A percentile compares a stretch with the other conserved stretches of the same genome.
phyloP scores from a whole-genome alignment of 805 yeast species.

The Brettanomyces bruxellensis region DNA sequence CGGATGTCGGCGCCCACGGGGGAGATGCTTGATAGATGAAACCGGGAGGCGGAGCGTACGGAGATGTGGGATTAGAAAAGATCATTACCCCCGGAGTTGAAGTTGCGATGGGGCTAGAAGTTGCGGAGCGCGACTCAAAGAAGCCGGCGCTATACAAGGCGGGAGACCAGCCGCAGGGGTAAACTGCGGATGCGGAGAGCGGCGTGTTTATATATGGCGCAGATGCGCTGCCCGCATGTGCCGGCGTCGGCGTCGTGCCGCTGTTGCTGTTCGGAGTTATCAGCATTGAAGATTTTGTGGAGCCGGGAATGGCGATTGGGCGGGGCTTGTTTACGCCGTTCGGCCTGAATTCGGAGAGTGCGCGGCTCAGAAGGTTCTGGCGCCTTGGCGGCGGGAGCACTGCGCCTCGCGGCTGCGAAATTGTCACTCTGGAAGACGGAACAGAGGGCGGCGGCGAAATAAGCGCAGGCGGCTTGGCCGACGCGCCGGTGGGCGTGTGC shows the following conservation, averaged over 20 bases:
- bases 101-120: not conserved
- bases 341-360: conserved; percentile 21
- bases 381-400: conserved; percentile 25
- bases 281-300: conserved; percentile 1
- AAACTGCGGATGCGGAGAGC: conserved; percentile 1
- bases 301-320: conserved; percentile 20
- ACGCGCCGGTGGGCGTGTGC: conserved; percentile 1
- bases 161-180: not conserved
- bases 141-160: not conserved
- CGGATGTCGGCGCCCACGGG: not conserved
- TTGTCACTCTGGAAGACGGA: conserved; percentile 1
- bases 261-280: conserved; percentile 4
- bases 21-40: not conserved
- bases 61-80: conserved; percentile 5
- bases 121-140: not conserved
- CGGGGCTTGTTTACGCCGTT: conserved; percentile 21
- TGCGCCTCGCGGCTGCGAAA: conserved; percentile 15
- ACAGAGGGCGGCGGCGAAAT: conserved; percentile 10
- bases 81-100: not conserved
- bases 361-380: conserved; percentile 5
- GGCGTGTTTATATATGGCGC: conserved; percentile 1
- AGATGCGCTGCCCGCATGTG: not conserved
- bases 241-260: conserved; percentile 1
- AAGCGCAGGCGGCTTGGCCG: not conserved
- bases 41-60: conserved; percentile 1